Evolutionary conservation across 768 basidiomycete species (phyloP), one percentile per base, ranked within the genome.

Genomic region (Russula lepida): DNA sequence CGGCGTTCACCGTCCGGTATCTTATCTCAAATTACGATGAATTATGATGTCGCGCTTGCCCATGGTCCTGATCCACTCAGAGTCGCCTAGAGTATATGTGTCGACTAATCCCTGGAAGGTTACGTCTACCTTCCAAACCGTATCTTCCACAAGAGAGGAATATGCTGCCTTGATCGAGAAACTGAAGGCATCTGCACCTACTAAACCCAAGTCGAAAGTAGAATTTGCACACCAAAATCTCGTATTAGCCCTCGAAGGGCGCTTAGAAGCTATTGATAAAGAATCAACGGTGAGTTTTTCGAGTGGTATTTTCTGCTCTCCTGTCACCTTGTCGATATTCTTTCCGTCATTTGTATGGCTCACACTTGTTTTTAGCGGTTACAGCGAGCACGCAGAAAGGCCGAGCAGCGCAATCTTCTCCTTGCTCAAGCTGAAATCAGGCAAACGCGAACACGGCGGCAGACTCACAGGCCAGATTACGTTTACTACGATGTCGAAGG

Each of bases 81-180:
- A 90, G 76, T 92, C 92, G 50, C 89, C 91, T 27, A 84, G 92
- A 62, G 74, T 93, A 55, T 94, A 90, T 69, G 75, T 81, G 41
- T 92, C 91, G 35, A 89, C 88, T 15, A 94, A 94, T 72, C 92
- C 92, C 23, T 94, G 89, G 90, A 94, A 92, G 75, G 85, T 85
- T 46, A 83, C 85, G 9, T 85, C 89, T 33, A 85, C 86, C 17
- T 88, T 93, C 68, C 79, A 84, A 67, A 78, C 85, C 12, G 73
- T 87, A 55, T 81, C 88, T 15, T 85, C 87, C 4, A 85, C 88
- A 15, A 79, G 80, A 48, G 84, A 84, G 53, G 89, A 93, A 69
- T 92, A 92, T 68, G 58, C 84, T n/a, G 76, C 74, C 6, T 70
- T 83, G 47, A 77, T 92, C 59, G 84, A 84, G 64, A 75, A 77